Conservation (phyloP, 352 stramenopile species). For the Saprolegnia parasitica region DNA sequence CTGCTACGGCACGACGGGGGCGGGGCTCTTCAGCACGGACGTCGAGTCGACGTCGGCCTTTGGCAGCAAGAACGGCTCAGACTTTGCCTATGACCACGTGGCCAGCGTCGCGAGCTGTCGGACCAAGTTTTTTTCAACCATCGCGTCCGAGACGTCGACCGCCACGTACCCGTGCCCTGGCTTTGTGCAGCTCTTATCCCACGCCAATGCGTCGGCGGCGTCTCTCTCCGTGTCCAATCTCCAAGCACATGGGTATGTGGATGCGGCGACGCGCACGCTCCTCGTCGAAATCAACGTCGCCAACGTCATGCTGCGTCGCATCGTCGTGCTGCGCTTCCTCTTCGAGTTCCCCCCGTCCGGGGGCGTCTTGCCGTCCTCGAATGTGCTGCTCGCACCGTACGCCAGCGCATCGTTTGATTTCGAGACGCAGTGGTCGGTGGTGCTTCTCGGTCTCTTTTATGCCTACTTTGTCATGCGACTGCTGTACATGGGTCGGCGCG, state of each 20-base stretch:
- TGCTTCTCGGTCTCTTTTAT: constrained; percentile 41
- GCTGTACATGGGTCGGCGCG: constrained; percentile 31
- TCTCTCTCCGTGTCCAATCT: constrained; percentile 33
- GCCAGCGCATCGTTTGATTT: constrained; percentile 39
- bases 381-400: constrained; percentile 36
- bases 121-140: constrained; percentile 39
- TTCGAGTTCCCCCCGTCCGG: constrained; percentile 45
- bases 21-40: constrained; percentile 31
- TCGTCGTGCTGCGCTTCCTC: constrained; percentile 42
- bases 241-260: constrained; percentile 37
- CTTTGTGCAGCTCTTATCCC: constrained; percentile 42
- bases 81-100: constrained; percentile 36
- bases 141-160: constrained; percentile 30
- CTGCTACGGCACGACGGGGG: constrained; percentile 32
- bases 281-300: constrained; percentile 49
- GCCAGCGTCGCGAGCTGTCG: constrained; percentile 38
- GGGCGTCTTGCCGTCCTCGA: constrained; percentile 35
- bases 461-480: constrained; percentile 42
- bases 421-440: constrained; percentile 33
- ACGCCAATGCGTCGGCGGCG: constrained; percentile 28
- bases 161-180: constrained; percentile 39
- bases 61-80: constrained; percentile 10
- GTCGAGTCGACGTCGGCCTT: constrained; percentile 33
- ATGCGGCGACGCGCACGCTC: constrained; percentile 38
- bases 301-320: constrained; percentile 45